These are phyloP conservation scores for Lablab purpureus DNA, from an alignment of 306 rosid species.

Conservation along the genomic window DNA sequence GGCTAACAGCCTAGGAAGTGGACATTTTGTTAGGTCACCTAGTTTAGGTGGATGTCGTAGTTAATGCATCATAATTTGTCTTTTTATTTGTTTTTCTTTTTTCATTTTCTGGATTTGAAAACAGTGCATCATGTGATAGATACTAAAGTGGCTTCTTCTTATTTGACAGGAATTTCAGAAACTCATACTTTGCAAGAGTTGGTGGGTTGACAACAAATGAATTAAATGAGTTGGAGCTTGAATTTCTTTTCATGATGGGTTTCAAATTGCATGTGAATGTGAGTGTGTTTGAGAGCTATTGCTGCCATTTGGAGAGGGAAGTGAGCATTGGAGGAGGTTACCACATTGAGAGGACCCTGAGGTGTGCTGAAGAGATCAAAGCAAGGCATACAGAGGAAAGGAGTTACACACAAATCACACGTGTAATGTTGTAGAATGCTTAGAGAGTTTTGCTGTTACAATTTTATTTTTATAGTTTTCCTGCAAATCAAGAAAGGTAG, in stretches of 20 bases:
- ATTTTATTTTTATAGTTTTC: background rate
- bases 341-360: slow-evolving; percentile 79
- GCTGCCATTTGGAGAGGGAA: slow-evolving; percentile 93
- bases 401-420: slow-evolving; percentile 63
- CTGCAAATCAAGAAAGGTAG: slow-evolving; percentile 37
- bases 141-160: slow-evolving; percentile 10
- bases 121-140: slow-evolving; percentile 32
- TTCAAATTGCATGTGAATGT: slow-evolving; percentile 94
- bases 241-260: slow-evolving; percentile 88
- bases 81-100: background rate
- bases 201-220: slow-evolving; percentile 82
- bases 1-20: slow-evolving; percentile 32
- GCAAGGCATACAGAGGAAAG: slow-evolving; percentile 58
- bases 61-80: background rate
- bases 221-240: slow-evolving; percentile 81
- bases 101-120: slow-evolving; percentile 16
- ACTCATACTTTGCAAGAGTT: slow-evolving; percentile 90
- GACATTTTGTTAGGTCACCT: slow-evolving; percentile 42
- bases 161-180: slow-evolving; percentile 79
- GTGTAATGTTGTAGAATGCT: slow-evolving; percentile 63
- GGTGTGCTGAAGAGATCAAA: slow-evolving; percentile 91
- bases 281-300: slow-evolving; percentile 97
- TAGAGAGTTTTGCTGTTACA: background rate
- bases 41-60: slow-evolving; percentile 30
- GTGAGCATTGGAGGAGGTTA: slow-evolving; percentile 96